Evolutionary conservation across 2,329 filamentous ascomycete genomes (phyloP).

Genomic region (Penicillium sp.): DNA sequence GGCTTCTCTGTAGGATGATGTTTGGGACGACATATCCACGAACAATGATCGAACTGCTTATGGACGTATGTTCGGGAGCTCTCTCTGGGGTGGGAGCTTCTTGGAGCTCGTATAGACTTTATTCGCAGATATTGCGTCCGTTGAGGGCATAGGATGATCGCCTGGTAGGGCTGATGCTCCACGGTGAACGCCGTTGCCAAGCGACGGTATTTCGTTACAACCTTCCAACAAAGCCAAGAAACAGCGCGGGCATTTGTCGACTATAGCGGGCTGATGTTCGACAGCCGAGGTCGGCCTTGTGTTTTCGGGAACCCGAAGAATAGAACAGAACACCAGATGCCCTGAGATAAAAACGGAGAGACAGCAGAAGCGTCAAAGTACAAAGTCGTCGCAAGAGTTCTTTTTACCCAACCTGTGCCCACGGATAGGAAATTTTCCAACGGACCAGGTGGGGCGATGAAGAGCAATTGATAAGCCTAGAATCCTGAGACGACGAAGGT

Average conservation of each 20-base stretch:
- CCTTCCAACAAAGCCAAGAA: not conserved
- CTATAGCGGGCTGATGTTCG: not conserved
- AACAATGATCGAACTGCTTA: not conserved
- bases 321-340: not conserved
- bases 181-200: not conserved
- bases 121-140: not conserved
- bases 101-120: not conserved
- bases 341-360: slow-evolving; percentile 2
- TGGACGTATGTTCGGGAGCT: not conserved
- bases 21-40: slow-evolving; percentile 26
- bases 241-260: not conserved
- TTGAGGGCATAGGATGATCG: not conserved
- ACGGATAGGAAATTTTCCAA: slow-evolving; percentile 9
- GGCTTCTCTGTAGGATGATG: not conserved
- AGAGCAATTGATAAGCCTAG: slow-evolving; percentile 10
- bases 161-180: not conserved
- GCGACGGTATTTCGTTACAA: not conserved
- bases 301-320: not conserved
- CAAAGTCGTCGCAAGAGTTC: not conserved
- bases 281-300: not conserved
- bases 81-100: not conserved
- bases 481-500: slow-evolving; percentile 4
- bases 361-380: not conserved
- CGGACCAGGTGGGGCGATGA: slow-evolving; percentile 17
- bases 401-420: not conserved